A percentile compares a stretch with the other conserved stretches of the same genome.
These are phyloP conservation scores for Pichia sp. DNA, from an alignment of 1,139 yeast species.

Conservation along the genomic window DNA sequence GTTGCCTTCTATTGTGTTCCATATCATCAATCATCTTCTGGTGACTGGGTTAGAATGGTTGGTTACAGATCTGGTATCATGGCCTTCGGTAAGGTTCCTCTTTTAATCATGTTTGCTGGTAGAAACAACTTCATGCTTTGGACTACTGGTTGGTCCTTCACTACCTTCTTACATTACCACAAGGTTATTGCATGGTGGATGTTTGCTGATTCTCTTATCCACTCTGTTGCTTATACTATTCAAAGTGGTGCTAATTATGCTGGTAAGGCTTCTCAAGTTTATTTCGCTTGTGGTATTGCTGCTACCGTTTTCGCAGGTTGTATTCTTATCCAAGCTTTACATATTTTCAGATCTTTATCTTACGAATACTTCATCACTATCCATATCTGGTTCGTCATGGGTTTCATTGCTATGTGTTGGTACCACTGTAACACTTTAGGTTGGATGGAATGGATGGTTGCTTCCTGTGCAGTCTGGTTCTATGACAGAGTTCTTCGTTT, in stretches of 20 bases:
- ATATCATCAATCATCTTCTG: too few species aligned
- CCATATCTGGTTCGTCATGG: constrained; percentile 38
- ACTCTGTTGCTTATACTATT: constrained; percentile 26
- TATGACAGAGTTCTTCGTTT: constrained; percentile 40
- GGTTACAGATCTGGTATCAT: constrained; percentile 51
- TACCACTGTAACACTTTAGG: constrained; percentile 40
- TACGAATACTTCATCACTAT: constrained; percentile 43
- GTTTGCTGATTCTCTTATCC: constrained; percentile 32
- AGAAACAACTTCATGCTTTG: constrained; percentile 59
- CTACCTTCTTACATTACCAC: constrained; percentile 56
- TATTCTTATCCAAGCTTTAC: constrained; percentile 44
- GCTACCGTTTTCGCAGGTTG: constrained; percentile 39
- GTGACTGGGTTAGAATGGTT: constrained; percentile 39
- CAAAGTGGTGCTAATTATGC: constrained; percentile 11
- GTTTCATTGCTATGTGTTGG: constrained; percentile 40
- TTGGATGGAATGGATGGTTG: constrained; percentile 45
- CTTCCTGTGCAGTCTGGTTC: constrained; percentile 38
- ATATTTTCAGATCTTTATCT: constrained; percentile 43
- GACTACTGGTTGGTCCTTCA: constrained; percentile 60
- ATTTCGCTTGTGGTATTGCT: constrained; percentile 38
- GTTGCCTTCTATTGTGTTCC: constrained; percentile 34
- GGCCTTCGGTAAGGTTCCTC: constrained; percentile 45
- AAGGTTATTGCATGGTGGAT: constrained; percentile 58
- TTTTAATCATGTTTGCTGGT: constrained; percentile 53
- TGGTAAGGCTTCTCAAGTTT: constrained; percentile 21